Base-by-base conservation (phyloP, 2,329 filamentous ascomycete species). In the Cryphonectria parasitica region DNA sequence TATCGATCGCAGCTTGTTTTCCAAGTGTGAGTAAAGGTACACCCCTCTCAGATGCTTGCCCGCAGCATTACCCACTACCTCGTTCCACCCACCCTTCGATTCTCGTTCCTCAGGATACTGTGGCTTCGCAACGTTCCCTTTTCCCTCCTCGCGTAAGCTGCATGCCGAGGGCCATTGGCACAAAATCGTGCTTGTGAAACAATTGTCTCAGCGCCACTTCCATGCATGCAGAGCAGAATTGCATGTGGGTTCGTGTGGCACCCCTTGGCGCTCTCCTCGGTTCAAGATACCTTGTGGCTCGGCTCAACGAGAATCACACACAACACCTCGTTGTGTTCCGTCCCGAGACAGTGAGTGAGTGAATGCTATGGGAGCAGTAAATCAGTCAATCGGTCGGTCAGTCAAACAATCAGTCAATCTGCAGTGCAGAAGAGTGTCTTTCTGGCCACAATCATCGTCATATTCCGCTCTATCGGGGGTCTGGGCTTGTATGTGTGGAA, bases 1-100 rank as follows among this genome's bases (percentile, higher is more conserved):
- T 79, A 0, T 63, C 65, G 3, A 70, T 81, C 0, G 77, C 77
- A 0, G 67, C 62, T 0, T 81, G 77, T 75, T 82, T 82, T n/a
- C n/a, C 39, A 77, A 78, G 1, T 70, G 80, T 0, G 73, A 75
- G 2, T 79, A 78, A 6, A 70, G 74, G 4, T 39, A 34, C n/a
- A n/a, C n/a, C 76, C 0, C 34, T 31, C 11, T 25, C 25, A 31
- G 62, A 34, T 11, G 39, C 15, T 60, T n/a, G 49, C 31, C 64
- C 15, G 45, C 22, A 10, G 22, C 19, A 22, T 6, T 17, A 15
- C 25, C 60, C 31, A 11, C 69, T 17, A 56, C 60, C 10, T 66
- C 34, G 10, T 10, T 22, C 22, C 17, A 19, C 4, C 4, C n/a
- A n/a, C n/a, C 17, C 43, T 45, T 22, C 43, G 5, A 45, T 19